Conservation (phyloP, 768 basidiomycete genomes). For the Russula compacta region DNA sequence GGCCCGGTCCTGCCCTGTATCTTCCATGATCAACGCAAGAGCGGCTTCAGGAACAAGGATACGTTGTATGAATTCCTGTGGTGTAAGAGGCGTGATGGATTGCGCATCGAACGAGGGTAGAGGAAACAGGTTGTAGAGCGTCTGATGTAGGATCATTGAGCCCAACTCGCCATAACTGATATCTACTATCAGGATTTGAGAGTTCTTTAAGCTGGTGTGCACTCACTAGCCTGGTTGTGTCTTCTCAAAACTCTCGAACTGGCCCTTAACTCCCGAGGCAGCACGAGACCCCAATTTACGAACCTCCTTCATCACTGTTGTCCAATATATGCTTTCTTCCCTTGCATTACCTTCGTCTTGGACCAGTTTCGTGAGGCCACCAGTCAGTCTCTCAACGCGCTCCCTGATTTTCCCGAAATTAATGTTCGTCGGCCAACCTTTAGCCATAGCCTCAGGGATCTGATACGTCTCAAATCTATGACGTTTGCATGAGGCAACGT, state of each 20-base stretch:
- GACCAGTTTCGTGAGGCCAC: conserved; percentile 41
- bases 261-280: conserved; percentile 58
- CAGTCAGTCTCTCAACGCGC: conserved; percentile 46
- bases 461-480: conserved; percentile 70
- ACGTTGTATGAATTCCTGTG: conserved; percentile 69
- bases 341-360: conserved; percentile 29
- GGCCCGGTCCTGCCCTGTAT: conserved; percentile 39
- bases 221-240: conserved; percentile 87
- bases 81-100: conserved; percentile 54
- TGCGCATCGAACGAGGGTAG: conserved; percentile 43
- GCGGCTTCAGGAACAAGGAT: conserved; percentile 89
- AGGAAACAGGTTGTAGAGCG: conserved; percentile 68
- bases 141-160: conserved; percentile 70
- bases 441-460: conserved; percentile 57
- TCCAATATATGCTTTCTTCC: conserved; percentile 56
- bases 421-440: conserved; percentile 72
- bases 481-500: conserved; percentile 62
- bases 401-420: conserved; percentile 48
- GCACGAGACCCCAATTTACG: conserved; percentile 56
- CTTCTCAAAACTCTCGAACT: conserved; percentile 72
- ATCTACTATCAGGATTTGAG: not conserved
- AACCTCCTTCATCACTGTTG: conserved; percentile 52
- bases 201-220: too few relatives aligned
- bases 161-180: conserved; percentile 80
- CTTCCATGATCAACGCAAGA: conserved; percentile 71